Evolutionary conservation across 2,329 filamentous ascomycete species (phyloP), one percentile per base, ranked within the genome.

Genomic region (Colletotrichum falcatum): DNA sequence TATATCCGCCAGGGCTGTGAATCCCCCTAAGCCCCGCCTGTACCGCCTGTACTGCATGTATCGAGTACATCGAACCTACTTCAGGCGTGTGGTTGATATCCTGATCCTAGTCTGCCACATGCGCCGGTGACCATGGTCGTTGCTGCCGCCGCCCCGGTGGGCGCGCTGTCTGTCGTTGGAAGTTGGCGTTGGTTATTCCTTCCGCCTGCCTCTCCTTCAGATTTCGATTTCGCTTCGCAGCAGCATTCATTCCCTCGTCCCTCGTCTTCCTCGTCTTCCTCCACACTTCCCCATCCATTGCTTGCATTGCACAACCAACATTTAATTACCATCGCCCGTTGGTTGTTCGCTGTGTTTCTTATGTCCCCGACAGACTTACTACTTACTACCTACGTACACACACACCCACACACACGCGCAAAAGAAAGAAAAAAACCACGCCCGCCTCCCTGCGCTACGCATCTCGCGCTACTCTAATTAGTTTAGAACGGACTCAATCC

Each of bases 381-480:
- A n/a, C n/a, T n/a, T n/a, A n/a, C n/a, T n/a, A 33, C 65, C 23
- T 35, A 51, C 65, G 48, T 51, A 58, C 65, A 8, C 9, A 30
- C 20, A n/a, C 20, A 44, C 20, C 9, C 18, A 3, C 8, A n/a
- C 7, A n/a, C 42, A 9, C 42, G 5, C 39, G 5, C 42, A 33
- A n/a, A 48, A 37, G 30, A 44, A 18, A 33, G 28, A 26, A 16
- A 42, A 42, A 18, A 28, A 59, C 37, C 56, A 33, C 26, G 26
- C 39, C 39, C 56, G 30, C 20, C 20, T 23, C 44, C n/a, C 44
- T 37, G n/a, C 58, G 58, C 58, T 49, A 42, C 37, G 35, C 44
- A n/a, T n/a, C n/a, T n/a, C 26, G 46, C 60, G 46, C 60, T 62
- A 62, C 60, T 62, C 33, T 62, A 53, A 37, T n/a, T 23, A 48